Base-by-base conservation (phyloP, 108 stramenopile species). In the Epithemia pelagica region DNA sequence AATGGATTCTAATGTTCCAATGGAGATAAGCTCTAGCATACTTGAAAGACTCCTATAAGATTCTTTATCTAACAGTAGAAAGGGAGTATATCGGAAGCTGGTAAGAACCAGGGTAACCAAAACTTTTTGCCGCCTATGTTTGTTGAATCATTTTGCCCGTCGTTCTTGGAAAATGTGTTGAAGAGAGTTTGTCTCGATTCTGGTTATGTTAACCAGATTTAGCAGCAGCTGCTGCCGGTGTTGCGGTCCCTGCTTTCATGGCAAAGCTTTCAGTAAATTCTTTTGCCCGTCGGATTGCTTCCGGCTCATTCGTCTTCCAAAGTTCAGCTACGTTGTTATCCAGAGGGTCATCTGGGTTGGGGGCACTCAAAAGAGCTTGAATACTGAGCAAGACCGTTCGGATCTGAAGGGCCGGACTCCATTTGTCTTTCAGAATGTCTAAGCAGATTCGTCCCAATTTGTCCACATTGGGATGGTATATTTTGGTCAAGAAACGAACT, bases 391-490 rank as follows among this genome's bases (percentile, higher is more conserved):
- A 77, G 23, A 96, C 92, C 20, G 96, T 96, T 68, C 95, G 74
- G 76, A 96, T 96, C 80, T 99, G 97, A 66, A 98, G 82, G 20
- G 97, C 98, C 8, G 99, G 98, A 59, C 94, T 95, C 99, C 99
- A 99, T 67, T 99, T 97, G 73, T 99, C 98, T 78, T 99, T 99
- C 46, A 99, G 74, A 61, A 99, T 98, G 71, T 99, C 99, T 61
- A 99, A 84, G 67, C 99, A 99, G 71, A 99, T 99, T 58, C 96
- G 76, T 22, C 96, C 98, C 25, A 97, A 84, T 64, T 96, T 94
- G 80, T 99, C 97, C 26, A 99, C 91, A 82, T 99, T 99, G 37
- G 97, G 97, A 72, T 99, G 99, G 71, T 95, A 99, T 59, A 98
- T 96, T 85, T 97, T 97, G 26, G 99, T 99, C 52, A 99, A 75